These are phyloP conservation scores for Pouteria campechiana DNA, from an alignment of 179 eudicot genomes.

Conservation along the genomic window DNA sequence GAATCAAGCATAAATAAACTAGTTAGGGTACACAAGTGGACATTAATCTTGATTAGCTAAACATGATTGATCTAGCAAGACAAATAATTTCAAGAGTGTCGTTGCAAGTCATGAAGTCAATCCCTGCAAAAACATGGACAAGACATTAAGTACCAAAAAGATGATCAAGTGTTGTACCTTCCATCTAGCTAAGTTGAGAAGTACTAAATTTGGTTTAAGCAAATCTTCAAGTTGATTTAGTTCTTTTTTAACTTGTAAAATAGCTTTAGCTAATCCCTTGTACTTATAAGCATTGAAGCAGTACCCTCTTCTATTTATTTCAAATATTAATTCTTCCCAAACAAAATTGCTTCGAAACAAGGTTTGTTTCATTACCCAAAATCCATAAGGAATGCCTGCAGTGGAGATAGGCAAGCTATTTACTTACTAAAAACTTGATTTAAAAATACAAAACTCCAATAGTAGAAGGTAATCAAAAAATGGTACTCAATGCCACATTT, in stretches of 20 bases:
- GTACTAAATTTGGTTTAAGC: constrained; percentile 34
- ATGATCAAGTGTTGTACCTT: no score
- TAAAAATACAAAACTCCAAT: no score
- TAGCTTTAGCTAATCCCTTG: constrained; percentile 23
- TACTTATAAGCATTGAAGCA: constrained; percentile 54
- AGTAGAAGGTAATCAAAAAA: neutral
- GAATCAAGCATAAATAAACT: no score
- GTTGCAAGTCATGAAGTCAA: no score
- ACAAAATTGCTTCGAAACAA: constrained; percentile 19
- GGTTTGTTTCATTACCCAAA: constrained; percentile 45
- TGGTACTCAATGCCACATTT: constrained; percentile 45
- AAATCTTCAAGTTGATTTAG: constrained; percentile 55
- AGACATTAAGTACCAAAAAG: no score
- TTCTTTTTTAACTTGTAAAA: constrained; percentile 51
- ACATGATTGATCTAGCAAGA: no score
- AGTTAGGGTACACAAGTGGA: no score
- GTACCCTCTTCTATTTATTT: constrained; percentile 44
- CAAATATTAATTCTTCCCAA: constrained; percentile 39
- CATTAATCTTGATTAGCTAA: no score
- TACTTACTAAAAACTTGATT: no score
- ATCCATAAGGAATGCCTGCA: constrained; percentile 64
- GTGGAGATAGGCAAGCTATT: neutral
- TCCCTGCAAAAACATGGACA: no score
- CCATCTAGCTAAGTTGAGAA: constrained; percentile 46
- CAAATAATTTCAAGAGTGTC: no score